A percentile compares a stretch with the other conserved stretches of the same genome.
Evolutionary conservation across 2,329 filamentous ascomycete genomes (phyloP).

Genomic region (Cordyceps farinosa): DNA sequence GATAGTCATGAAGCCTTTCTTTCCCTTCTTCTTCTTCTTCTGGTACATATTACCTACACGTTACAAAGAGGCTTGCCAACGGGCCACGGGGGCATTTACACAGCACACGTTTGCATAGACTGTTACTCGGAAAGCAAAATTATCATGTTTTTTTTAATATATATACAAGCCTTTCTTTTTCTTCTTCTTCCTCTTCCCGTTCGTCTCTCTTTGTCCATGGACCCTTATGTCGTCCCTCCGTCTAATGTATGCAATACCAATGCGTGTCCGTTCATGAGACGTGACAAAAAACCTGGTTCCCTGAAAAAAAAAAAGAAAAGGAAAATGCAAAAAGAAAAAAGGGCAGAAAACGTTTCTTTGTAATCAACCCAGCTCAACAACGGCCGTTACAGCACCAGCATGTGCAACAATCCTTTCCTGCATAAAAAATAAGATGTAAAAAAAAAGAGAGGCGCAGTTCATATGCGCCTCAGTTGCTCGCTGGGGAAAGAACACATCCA

Average conservation of each 20-base stretch:
- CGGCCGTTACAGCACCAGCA: neutral
- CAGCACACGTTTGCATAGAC: neutral
- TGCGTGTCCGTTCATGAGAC: neutral
- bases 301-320: neutral
- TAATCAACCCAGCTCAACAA: neutral
- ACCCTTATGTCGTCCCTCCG: too few relatives aligned
- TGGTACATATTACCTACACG: neutral
- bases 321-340: neutral
- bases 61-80: neutral
- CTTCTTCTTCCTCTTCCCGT: neutral
- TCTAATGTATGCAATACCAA: neutral
- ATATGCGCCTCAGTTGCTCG: neutral
- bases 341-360: too few relatives aligned
- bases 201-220: neutral
- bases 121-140: neutral
- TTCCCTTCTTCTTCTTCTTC: neutral
- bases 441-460: neutral
- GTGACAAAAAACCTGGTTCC: neutral
- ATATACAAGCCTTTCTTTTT: constrained; percentile 2
- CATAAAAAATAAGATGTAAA: neutral
- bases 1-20: too few relatives aligned
- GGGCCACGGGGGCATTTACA: neutral
- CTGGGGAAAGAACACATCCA: neutral
- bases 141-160: neutral
- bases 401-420: neutral